Conservation (phyloP, 352 stramenopile genomes). For the Phytophthora vignae region DNA sequence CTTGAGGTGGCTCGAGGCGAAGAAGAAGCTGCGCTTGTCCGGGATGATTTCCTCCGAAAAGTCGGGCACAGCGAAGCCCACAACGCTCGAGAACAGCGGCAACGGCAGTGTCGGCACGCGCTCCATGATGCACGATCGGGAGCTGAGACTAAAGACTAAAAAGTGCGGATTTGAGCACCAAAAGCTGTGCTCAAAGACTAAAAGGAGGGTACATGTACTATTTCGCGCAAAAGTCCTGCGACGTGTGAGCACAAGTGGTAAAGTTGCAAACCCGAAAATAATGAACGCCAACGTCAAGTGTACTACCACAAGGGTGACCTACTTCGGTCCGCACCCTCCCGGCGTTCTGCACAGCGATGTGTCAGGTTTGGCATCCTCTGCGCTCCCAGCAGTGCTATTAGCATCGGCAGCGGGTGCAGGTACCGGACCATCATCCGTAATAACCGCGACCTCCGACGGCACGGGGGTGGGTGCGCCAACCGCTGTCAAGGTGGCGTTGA, state of each 20-base stretch:
- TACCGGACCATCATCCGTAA: not conserved
- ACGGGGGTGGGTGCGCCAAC: conserved; percentile 32
- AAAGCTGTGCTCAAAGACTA: too few species aligned
- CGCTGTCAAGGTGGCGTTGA: conserved; percentile 45
- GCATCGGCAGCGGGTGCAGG: too few species aligned
- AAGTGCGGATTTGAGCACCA: not conserved
- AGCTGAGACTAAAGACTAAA: not conserved
- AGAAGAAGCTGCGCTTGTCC: not conserved
- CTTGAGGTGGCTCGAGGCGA: conserved; percentile 2
- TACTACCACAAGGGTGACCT: not conserved
- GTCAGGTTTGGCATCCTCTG: too few species aligned
- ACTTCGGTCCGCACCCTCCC: not conserved
- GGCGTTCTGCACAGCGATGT: too few species aligned
- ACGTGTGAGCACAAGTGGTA: not conserved
- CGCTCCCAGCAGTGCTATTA: too few species aligned
- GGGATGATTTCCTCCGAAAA: conserved; percentile 17
- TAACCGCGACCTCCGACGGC: conserved; percentile 29
- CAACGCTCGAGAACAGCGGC: conserved; percentile 6
- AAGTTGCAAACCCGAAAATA: too few species aligned
- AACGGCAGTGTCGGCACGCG: conserved; percentile 10
- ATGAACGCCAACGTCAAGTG: too few species aligned
- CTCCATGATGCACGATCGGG: conserved; percentile 3
- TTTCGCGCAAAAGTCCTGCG: not conserved
- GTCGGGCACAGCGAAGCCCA: conserved; percentile 15
- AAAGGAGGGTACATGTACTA: not conserved